Evolutionary conservation across 1,284 basidiomycete genomes (phyloP).

Genomic region (Boletellus sp.): DNA sequence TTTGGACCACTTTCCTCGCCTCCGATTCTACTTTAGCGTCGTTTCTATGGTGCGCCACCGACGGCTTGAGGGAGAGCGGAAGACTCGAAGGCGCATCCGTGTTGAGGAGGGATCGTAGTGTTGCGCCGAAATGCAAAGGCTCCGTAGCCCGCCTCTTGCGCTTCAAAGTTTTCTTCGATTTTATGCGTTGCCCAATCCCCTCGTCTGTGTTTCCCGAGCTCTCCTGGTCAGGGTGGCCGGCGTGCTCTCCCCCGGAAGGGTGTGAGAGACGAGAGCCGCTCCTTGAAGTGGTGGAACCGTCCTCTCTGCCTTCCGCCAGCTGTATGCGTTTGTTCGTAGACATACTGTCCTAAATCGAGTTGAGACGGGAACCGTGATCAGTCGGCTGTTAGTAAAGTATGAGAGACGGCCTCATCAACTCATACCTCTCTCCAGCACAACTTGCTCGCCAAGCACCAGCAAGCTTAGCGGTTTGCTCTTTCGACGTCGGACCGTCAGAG

Average conservation of each 20-base stretch:
- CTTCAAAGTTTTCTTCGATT: slow-evolving; percentile 76
- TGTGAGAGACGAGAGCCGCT: slow-evolving; percentile 18
- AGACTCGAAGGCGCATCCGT: slow-evolving; percentile 63
- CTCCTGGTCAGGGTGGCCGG: slow-evolving; percentile 32
- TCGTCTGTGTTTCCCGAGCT: slow-evolving; percentile 52
- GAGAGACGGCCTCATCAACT: background rate
- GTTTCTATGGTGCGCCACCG: slow-evolving; percentile 60
- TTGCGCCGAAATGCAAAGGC: slow-evolving; percentile 67
- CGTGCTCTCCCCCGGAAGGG: slow-evolving; percentile 29
- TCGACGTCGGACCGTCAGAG: slow-evolving; percentile 1
- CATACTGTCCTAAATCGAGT: slow-evolving; percentile 28
- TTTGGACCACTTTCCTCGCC: slow-evolving; percentile 64
- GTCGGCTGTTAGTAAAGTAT: background rate
- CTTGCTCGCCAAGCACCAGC: slow-evolving; percentile 2
- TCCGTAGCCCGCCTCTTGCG: slow-evolving; percentile 76
- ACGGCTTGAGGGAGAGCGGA: slow-evolving; percentile 75
- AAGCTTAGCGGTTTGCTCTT: slow-evolving; percentile 1
- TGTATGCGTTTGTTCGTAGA: slow-evolving; percentile 39
- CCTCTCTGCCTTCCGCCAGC: slow-evolving; percentile 31
- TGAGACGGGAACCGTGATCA: no score
- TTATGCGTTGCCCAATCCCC: slow-evolving; percentile 56
- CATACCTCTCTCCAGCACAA: background rate
- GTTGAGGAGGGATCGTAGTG: slow-evolving; percentile 63
- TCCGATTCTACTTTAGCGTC: slow-evolving; percentile 69
- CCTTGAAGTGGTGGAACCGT: slow-evolving; percentile 17